Evolutionary conservation across 352 stramenopile species (phyloP).

Genomic region (Globisporangium recalcitrans): DNA sequence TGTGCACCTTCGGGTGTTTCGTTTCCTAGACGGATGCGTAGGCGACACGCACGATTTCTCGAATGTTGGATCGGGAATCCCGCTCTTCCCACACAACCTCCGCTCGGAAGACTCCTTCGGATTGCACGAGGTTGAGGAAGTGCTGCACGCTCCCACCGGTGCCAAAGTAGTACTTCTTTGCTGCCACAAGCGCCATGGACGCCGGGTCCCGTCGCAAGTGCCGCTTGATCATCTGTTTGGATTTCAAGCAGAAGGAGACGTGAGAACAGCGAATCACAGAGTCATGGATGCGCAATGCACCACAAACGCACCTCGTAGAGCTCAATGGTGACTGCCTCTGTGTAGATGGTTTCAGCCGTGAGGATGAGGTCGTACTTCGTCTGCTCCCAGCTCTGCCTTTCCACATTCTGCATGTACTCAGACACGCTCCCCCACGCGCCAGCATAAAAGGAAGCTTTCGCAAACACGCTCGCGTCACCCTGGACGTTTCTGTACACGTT

Average conservation of each 20-base stretch:
- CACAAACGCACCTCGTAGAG: constrained; percentile 49
- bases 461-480: constrained; percentile 20
- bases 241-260: neutral
- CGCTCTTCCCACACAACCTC: constrained; percentile 65
- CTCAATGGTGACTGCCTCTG: constrained; percentile 61
- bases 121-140: constrained; percentile 55
- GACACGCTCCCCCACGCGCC: constrained; percentile 70
- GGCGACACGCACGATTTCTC: constrained; percentile 67
- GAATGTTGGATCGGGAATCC: constrained; percentile 75
- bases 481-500: constrained; percentile 59
- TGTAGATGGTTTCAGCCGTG: constrained; percentile 85
- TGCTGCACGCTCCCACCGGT: constrained; percentile 85
- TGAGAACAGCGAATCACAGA: neutral
- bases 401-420: constrained; percentile 37
- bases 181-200: constrained; percentile 60
- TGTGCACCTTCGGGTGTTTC: neutral
- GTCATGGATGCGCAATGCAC: neutral
- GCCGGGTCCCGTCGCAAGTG: constrained; percentile 42
- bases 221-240: constrained; percentile 60
- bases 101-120: constrained; percentile 43
- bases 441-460: constrained; percentile 61
- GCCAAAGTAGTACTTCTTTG: constrained; percentile 88
- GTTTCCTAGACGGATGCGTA: constrained; percentile 15
- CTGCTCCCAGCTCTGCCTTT: constrained; percentile 27
- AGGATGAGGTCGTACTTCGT: constrained; percentile 73